Conservation (phyloP, 2,329 filamentous ascomycete species). For the Myriosclerotinia duriaeana region DNA sequence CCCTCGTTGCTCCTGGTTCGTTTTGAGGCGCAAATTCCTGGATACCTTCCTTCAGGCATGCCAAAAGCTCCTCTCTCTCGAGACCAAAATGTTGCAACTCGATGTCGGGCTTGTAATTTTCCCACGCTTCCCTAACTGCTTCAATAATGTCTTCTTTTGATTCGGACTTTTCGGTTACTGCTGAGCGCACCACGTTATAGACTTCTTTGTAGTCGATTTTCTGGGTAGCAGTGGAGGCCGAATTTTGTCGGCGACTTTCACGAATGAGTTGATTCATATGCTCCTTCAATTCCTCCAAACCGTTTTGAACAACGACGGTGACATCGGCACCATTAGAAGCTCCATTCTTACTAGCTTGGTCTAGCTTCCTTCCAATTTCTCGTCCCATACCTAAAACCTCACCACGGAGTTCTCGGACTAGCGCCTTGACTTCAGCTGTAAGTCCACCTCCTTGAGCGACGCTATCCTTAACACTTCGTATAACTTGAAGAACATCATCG, state of each 20-base stretch:
- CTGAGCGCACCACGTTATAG: constrained; percentile 79
- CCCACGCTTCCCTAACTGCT: constrained; percentile 87
- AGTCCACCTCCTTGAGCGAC: constrained; percentile 84
- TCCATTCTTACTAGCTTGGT: constrained; percentile 59
- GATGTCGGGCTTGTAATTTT: constrained; percentile 91
- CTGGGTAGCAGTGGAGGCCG: constrained; percentile 61
- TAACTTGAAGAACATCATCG: constrained; percentile 78
- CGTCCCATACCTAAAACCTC: constrained; percentile 94
- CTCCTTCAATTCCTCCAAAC: constrained; percentile 76
- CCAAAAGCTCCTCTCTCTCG: constrained; percentile 85
- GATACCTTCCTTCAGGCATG: constrained; percentile 82
- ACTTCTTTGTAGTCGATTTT: constrained; percentile 76
- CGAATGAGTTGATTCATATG: constrained; percentile 79
- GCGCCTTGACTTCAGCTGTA: constrained; percentile 86
- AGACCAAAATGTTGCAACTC: constrained; percentile 87
- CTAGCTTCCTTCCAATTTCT: constrained; percentile 83
- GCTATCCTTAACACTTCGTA: constrained; percentile 87
- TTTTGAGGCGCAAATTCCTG: constrained; percentile 63
- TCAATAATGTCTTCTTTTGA: constrained; percentile 80
- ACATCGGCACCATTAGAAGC: constrained; percentile 56
- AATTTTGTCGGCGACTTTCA: constrained; percentile 70
- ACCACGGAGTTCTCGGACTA: constrained; percentile 84
- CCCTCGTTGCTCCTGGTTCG: constrained; percentile 64
- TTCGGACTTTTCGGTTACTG: constrained; percentile 57
- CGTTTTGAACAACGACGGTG: constrained; percentile 73